A percentile compares a stretch with the other conserved stretches of the same genome.
Conservation (phyloP, 169 alveolate genomes). For the Cryptosporidium viatorum region DNA sequence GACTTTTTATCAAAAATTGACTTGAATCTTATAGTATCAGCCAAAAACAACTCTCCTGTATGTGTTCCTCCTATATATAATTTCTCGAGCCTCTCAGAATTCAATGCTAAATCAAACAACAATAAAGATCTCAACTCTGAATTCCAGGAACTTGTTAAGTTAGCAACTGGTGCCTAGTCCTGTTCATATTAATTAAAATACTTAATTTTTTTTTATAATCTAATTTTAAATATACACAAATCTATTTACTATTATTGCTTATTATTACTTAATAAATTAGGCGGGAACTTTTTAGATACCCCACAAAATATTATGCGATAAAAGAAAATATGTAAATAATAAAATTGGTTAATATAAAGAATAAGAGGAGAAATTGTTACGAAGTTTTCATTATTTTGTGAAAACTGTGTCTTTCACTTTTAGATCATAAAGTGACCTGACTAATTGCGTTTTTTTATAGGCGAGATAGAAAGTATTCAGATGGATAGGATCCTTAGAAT, state of each 20-base stretch:
- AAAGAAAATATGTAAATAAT: not conserved
- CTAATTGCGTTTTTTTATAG: not conserved
- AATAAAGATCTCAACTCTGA: not conserved
- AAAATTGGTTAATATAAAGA: not conserved
- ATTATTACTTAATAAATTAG: not conserved
- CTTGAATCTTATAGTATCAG: not conserved
- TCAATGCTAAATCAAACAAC: not conserved
- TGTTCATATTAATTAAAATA: not conserved
- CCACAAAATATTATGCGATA: not conserved
- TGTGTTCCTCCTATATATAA: not conserved
- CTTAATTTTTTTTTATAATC: not conserved
- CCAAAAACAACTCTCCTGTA: not conserved
- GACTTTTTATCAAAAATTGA: not conserved
- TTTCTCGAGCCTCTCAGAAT: not conserved
- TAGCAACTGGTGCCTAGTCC: not conserved
- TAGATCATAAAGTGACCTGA: no score
- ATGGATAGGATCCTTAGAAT: not conserved
- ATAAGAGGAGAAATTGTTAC: not conserved
- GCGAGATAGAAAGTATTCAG: not conserved
- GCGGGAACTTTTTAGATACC: conserved; percentile 17
- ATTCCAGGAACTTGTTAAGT: conserved; percentile 24
- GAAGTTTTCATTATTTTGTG: not conserved
- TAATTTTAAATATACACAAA: not conserved
- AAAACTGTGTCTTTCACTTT: no score
- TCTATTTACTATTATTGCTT: not conserved